phyloP scores from a whole-genome alignment of 306 rosid genomes.

The Lotus japonicus region DNA sequence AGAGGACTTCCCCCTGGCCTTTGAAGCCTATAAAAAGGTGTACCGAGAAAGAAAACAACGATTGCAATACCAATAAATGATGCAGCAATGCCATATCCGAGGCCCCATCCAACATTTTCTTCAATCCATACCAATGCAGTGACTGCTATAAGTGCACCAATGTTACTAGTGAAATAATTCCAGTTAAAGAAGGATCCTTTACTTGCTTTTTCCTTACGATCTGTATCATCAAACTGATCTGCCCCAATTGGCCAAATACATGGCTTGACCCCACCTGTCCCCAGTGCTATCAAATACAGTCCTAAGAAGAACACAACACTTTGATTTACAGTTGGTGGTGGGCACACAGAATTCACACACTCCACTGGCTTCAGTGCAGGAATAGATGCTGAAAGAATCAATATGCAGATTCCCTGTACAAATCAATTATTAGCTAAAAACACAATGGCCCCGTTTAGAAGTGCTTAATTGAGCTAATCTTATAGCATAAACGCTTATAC shows the following conservation, averaged over 20 bases:
- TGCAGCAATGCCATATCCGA: constrained; percentile 87
- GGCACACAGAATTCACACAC: constrained; percentile 53
- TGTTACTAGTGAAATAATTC: constrained; percentile 80
- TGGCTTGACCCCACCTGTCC: constrained; percentile 90
- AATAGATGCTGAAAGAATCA: constrained; percentile 73
- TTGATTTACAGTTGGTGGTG: constrained; percentile 60
- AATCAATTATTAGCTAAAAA: neutral
- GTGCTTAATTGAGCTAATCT: too few species aligned
- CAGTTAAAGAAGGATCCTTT: constrained; percentile 90
- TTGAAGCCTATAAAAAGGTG: constrained; percentile 61
- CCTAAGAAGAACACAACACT: constrained; percentile 66
- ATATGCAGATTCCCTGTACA: constrained; percentile 75
- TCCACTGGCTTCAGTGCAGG: constrained; percentile 49
- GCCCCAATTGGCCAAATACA: constrained; percentile 89
- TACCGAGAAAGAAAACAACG: constrained; percentile 60
- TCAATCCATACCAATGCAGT: constrained; percentile 67
- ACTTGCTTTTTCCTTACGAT: constrained; percentile 55
- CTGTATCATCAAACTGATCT: constrained; percentile 90
- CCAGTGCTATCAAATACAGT: constrained; percentile 70
- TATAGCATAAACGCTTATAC: too few species aligned
- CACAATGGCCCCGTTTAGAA: neutral
- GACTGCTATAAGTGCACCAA: constrained; percentile 76
- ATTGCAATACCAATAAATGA: constrained; percentile 56
- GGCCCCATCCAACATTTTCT: constrained; percentile 90
- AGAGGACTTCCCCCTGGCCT: constrained; percentile 79